Base-by-base conservation (phyloP, 768 basidiomycete genomes). In the Termitomyces sp. region DNA sequence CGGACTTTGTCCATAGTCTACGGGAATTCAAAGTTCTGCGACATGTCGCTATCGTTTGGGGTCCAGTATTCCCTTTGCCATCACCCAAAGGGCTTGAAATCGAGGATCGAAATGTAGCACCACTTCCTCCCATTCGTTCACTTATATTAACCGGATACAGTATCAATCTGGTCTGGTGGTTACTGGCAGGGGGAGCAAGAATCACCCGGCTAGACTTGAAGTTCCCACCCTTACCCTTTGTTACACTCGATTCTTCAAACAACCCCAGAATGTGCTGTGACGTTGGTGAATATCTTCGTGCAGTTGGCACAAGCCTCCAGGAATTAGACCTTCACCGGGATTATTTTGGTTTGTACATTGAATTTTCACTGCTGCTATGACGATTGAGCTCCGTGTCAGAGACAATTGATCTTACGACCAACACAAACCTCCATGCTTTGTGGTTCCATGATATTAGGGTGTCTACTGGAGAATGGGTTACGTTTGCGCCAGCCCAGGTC, bases 401-500 rank as follows among this genome's bases (percentile, higher is more conserved):
- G n/a, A 47, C 27, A 3, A 50, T 52, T n/a, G 48, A 61, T 44
- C 48, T 58, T 12, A 51, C 52, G 12, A 12, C 30, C 3, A 54
- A 57, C 40, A 43, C 19, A 40, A 55, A 61, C n/a, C 43, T 61
- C 6, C 56, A 53, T 41, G 47, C 41, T 42, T 12, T 61, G 28
- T 61, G 59, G 59, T 61, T 61, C 23, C 56, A 61, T 7, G 44
- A 54, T 41, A 39, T 55, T 11, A 32, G 49, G 5, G 21, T 47
- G 27, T 57, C 48, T 19, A 23, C 27, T 30, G 52, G 52, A n/a
- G 23, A 43, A 7, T 58, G 56, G 56, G 45, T 58, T 16, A 28
- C 35, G n/a, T 41, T 25, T 41, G 30, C 25, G 14, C 56, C 57
- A 3, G 41, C 35, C n/a, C 48, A 44, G 25, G 32, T 60, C 25